phyloP scores from a whole-genome alignment of 164 flowering plant genomes.

The Houttuynia cordata region DNA sequence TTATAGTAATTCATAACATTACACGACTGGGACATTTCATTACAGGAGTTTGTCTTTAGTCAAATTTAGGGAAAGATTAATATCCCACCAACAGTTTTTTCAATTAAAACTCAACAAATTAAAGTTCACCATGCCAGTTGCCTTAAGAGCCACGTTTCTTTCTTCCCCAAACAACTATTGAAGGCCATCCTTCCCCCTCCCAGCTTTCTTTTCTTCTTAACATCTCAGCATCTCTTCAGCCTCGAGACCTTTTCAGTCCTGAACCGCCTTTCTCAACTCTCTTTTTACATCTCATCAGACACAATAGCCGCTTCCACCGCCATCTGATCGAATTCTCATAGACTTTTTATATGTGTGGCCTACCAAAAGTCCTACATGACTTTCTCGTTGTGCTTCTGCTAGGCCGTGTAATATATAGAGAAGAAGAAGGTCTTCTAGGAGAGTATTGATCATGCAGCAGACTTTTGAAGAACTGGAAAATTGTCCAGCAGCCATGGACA shows the following conservation, averaged over 20 bases:
- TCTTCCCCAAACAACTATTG: conserved; percentile 32
- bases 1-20: background rate
- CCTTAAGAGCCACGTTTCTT: conserved; percentile 62
- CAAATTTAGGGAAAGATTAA: conserved; percentile 10
- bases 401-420: too few species aligned
- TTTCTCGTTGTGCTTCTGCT: too few species aligned
- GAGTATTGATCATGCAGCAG: too few species aligned
- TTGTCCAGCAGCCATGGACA: conserved; percentile 16
- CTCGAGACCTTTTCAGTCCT: background rate
- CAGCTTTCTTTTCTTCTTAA: conserved; percentile 11
- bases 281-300: background rate
- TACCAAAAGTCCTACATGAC: too few species aligned
- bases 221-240: conserved; percentile 1
- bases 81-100: background rate
- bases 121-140: conserved; percentile 32
- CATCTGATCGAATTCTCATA: too few species aligned
- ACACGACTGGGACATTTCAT: background rate
- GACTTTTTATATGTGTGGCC: too few species aligned
- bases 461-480: conserved; percentile 25
- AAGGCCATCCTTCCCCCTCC: conserved; percentile 12
- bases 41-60: conserved; percentile 14
- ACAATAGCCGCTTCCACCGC: too few species aligned
- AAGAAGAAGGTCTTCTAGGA: too few species aligned
- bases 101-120: conserved; percentile 5
- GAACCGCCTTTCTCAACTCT: conserved; percentile 1